Percentiles rank a stretch among this genome's conserved stretches.
phyloP scores from a whole-genome alignment of 345 rosid genomes.

The Camelina neglecta region DNA sequence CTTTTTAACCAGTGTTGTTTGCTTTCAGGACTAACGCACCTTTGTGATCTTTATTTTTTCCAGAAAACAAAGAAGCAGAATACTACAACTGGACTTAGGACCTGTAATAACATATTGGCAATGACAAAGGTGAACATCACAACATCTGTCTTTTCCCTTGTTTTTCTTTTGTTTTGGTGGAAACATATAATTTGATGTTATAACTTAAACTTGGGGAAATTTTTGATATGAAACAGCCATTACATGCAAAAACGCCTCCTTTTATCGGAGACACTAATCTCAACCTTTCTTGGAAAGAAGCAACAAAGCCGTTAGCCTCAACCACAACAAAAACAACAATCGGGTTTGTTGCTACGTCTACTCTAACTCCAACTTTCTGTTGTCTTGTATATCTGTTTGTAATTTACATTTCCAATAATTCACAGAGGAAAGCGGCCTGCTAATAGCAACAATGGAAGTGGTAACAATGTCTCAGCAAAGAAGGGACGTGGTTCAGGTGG shows the following conservation, averaged over 20 bases:
- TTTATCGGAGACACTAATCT: conserved; percentile 90
- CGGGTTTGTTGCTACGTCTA: conserved; percentile 58
- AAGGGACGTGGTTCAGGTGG: conserved; percentile 61
- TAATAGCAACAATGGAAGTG: conserved; percentile 58
- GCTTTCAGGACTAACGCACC: conserved; percentile 11
- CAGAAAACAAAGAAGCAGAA: conserved; percentile 93
- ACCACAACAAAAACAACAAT: conserved; percentile 49
- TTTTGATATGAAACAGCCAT: conserved; percentile 57
- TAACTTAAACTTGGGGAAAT: neutral
- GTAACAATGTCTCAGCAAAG: conserved; percentile 56
- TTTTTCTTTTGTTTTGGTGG: neutral
- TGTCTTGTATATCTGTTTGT: conserved; percentile 23
- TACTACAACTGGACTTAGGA: conserved; percentile 83
- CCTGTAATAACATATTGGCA: conserved; percentile 94
- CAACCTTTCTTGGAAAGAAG: conserved; percentile 96
- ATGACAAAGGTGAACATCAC: conserved; percentile 81
- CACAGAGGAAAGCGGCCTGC: conserved; percentile 76
- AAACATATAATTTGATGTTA: conserved; percentile 3
- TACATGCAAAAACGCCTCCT: conserved; percentile 84
- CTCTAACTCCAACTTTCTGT: conserved; percentile 10
- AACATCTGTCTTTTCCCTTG: neutral
- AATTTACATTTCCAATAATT: conserved; percentile 6
- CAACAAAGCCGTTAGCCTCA: conserved; percentile 60
- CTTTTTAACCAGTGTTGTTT: neutral
- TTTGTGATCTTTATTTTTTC: conserved; percentile 13